Percentiles rank a stretch among this genome's conserved stretches.
Evolutionary conservation across 192 early-diverging fungal species (phyloP).

Genomic region (Diversispora epigaea): DNA sequence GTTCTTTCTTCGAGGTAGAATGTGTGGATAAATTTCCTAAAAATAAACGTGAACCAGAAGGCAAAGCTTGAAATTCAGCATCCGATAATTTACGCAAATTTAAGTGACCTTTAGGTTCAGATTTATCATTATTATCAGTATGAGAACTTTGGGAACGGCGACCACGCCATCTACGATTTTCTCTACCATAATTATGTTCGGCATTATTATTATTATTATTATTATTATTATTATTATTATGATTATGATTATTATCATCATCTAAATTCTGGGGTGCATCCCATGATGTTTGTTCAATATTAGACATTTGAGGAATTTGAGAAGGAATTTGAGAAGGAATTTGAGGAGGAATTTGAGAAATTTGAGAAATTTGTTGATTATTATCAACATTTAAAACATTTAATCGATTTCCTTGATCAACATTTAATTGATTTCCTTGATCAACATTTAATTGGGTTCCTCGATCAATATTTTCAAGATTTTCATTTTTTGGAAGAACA

Average conservation of each 20-base stretch:
- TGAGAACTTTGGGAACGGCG: conserved; percentile 25
- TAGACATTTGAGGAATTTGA: conserved; percentile 10
- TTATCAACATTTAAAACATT: background rate
- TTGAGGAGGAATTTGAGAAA: background rate
- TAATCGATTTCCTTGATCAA: background rate
- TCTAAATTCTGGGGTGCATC: background rate
- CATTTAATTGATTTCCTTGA: background rate
- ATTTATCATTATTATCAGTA: conserved; percentile 21
- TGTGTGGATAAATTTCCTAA: conserved; percentile 35
- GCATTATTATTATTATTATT: background rate
- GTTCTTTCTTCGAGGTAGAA: conserved; percentile 33
- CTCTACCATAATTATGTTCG: conserved; percentile 11
- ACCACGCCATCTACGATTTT: conserved; percentile 24
- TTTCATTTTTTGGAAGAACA: no score
- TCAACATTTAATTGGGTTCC: background rate
- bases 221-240: background rate
- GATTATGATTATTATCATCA: background rate
- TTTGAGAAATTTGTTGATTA: no score
- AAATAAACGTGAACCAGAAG: conserved; percentile 33
- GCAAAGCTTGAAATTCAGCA: conserved; percentile 34
- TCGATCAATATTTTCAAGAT: no score
- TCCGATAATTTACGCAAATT: conserved; percentile 27
- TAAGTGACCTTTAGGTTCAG: conserved; percentile 19
- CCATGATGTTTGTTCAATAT: background rate
- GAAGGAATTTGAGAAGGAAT: background rate